Evolutionary conservation across 208 protist species (phyloP), one percentile per base, ranked within the genome.

Genomic region (Porcisia deanei): DNA sequence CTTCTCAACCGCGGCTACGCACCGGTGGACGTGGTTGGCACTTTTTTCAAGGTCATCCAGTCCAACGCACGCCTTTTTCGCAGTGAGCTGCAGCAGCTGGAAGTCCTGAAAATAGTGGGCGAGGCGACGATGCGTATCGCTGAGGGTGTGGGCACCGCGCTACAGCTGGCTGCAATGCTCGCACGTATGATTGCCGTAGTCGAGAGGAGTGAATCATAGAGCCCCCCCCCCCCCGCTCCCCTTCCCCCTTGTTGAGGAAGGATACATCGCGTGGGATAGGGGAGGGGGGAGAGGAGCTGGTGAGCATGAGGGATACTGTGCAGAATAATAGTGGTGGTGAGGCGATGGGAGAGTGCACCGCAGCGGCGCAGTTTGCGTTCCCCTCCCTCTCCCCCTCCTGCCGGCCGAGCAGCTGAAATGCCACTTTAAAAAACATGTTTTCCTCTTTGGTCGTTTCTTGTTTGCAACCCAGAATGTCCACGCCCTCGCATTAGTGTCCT

Each of bases 21-120:
- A 1, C 94, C 97, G 0, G 83, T 96, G 0, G 99, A 99, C 85
- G 97, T 99, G 57, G 96, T 99, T n/a, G 88, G 90, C 20, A 99
- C 98, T 0, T 92, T 99, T 49, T 99, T 99, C 77, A 93, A 95
- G 67, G 92, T 98, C 3, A 86, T 88, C 10, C 90, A 95, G 71
- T 79, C 79, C 14, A 83, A 88, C 71, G 57, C 75, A 16, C 78
- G 78, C 6, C 64, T 88, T 45, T 95, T 91, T 71, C 88, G 84
- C 55, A 85, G 83, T 47, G 94, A 98, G 73, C 34, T 86, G 75
- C 87, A 94, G 76, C 91, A 97, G 79, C 73, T 98, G 49, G 82
- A 87, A 55, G 90, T 95, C 74, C 76, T 98, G 43, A 85, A 87
- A 52, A 81, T 92, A 39, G 90, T 98, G 79, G 92, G 86, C 22